Percentiles rank a stretch among this genome's conserved stretches.
These are phyloP conservation scores for Ottelia alismoides DNA, from an alignment of 106 monocot genomes.

Conservation along the genomic window DNA sequence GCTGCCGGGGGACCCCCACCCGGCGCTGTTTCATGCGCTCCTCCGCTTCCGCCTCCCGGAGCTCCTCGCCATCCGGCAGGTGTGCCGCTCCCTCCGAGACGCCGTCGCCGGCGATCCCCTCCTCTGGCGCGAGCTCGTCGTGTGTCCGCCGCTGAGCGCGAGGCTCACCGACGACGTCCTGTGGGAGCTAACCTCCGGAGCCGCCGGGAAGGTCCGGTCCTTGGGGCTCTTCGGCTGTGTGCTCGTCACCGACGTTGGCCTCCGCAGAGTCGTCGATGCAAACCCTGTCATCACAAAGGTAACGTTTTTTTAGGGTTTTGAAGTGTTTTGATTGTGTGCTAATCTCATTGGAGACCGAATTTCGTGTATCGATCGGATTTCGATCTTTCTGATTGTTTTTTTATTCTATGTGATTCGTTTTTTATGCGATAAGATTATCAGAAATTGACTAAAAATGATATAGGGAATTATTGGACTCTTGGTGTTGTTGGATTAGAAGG, in stretches of 20 bases:
- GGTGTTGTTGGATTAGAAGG: too few relatives aligned
- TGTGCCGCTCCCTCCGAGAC: constrained; percentile 41
- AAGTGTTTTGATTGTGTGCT: too few relatives aligned
- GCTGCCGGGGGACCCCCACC: constrained; percentile 41
- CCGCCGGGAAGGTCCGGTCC: constrained; percentile 33
- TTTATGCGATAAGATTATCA: too few relatives aligned
- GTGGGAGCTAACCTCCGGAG: constrained; percentile 26
- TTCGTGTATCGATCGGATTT: too few relatives aligned
- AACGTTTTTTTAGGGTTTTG: too few relatives aligned
- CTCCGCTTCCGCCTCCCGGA: constrained; percentile 59
- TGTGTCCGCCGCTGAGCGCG: constrained; percentile 42
- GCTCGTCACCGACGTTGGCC: constrained; percentile 45
- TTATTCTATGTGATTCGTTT: too few relatives aligned
- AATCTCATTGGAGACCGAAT: too few relatives aligned
- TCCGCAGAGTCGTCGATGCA: constrained; percentile 32
- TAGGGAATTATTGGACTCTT: too few relatives aligned
- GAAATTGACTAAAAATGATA: too few relatives aligned
- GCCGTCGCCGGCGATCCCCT: constrained; percentile 40
- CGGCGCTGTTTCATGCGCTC: constrained; percentile 52
- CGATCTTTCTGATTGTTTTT: too few relatives aligned
- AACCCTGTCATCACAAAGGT: constrained; percentile 71
- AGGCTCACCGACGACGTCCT: constrained; percentile 55
- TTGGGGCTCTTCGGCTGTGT: constrained; percentile 45
- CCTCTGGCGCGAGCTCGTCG: constrained; percentile 53
- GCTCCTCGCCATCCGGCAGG: constrained; percentile 37